A percentile compares a stretch with the other conserved stretches of the same genome.
phyloP scores from a whole-genome alignment of 306 rosid species.

The Canavalia ensiformis region DNA sequence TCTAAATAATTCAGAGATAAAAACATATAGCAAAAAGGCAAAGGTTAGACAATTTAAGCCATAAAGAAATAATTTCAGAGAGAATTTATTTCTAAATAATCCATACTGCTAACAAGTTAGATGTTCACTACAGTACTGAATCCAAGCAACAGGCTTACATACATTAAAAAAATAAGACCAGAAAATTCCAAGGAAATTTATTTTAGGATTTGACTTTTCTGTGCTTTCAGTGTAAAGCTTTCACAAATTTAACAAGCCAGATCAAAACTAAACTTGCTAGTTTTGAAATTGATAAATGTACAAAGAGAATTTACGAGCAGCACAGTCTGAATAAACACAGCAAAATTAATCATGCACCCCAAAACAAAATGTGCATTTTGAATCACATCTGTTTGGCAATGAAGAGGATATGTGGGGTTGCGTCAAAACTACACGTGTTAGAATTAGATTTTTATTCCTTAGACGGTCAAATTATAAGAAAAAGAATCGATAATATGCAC shows the following conservation, averaged over 20 bases:
- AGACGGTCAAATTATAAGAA: neutral
- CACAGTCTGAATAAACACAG: constrained; percentile 3
- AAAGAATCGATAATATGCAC: neutral
- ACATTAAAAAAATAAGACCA: neutral
- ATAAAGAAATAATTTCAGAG: neutral
- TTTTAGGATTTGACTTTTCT: neutral
- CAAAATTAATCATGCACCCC: neutral
- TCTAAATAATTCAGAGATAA: neutral
- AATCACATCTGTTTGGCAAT: neutral
- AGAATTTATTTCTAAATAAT: neutral
- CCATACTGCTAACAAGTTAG: neutral
- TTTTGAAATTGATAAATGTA: constrained; percentile 25
- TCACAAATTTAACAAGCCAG: constrained; percentile 8
- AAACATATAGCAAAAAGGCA: constrained; percentile 3
- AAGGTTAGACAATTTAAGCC: constrained; percentile 19
- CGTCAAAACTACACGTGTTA: neutral
- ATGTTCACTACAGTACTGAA: neutral
- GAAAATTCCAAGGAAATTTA: constrained; percentile 7
- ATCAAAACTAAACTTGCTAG: constrained; percentile 2
- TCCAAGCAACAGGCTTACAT: constrained; percentile 27
- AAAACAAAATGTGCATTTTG: constrained; percentile 2
- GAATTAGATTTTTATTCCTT: neutral
- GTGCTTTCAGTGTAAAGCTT: constrained; percentile 9
- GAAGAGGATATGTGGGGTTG: neutral
- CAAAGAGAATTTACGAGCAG: neutral